Percentiles rank a stretch among this genome's conserved stretches.
Evolutionary conservation across 2,329 filamentous ascomycete genomes (phyloP).

Genomic region (Cercospora brassicicola): DNA sequence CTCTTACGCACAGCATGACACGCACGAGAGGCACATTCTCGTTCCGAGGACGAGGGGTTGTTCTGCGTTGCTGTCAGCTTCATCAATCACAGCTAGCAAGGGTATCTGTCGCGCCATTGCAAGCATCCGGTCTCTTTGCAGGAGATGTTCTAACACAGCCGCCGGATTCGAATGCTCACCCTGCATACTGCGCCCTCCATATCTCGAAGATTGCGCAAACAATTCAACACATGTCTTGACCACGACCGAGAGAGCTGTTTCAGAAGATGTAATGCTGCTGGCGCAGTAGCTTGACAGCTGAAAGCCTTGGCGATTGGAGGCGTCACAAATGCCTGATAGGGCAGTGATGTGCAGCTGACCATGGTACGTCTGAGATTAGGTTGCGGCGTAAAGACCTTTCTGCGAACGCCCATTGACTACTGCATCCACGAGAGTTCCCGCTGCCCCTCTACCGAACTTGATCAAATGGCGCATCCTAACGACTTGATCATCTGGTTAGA

Average conservation of each 20-base stretch:
- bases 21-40: neutral
- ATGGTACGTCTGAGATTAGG: slow-evolving; percentile 2
- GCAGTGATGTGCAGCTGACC: slow-evolving; percentile 1
- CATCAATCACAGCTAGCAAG: neutral
- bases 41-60: neutral
- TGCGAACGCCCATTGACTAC: slow-evolving; percentile 2
- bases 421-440: neutral
- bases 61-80: neutral
- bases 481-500: neutral
- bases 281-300: neutral
- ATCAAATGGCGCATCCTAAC: neutral
- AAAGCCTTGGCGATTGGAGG: slow-evolving; percentile 1
- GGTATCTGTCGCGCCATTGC: neutral
- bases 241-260: neutral
- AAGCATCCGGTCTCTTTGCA: neutral
- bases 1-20: neutral
- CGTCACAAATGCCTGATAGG: slow-evolving; percentile 4
- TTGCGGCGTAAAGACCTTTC: neutral
- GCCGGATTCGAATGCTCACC: neutral
- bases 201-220: neutral
- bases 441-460: neutral
- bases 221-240: neutral
- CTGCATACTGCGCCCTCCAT: neutral
- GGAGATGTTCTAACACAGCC: neutral
- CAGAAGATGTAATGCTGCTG: neutral